Base-by-base conservation (phyloP, 202 grass and related monocot species). In the Hordeum pubiflorum region DNA sequence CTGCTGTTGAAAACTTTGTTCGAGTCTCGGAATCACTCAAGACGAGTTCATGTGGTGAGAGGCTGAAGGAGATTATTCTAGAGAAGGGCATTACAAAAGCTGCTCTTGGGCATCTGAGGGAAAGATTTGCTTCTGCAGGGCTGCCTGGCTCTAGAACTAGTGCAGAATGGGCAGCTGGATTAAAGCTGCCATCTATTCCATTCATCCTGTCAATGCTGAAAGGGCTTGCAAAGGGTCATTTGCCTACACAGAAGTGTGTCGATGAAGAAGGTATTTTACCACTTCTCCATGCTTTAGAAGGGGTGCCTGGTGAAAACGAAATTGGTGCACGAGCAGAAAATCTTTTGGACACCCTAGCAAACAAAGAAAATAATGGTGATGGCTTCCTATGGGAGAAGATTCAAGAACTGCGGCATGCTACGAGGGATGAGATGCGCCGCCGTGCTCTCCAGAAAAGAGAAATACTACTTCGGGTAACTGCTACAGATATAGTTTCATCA, bases 281-380 rank as follows among this genome's bases (percentile, higher is more conserved):
- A 38, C 85, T 98, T 23, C 85, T 98, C 56, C 95, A 98, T 63
- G 88, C 95, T 88, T 89, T 98, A 66, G 95, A 98, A 82, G 84
- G 95, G 27, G 95, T 94, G 40, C 66, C 93, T 62, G 92, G 95
- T 70, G 95, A 98, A 81, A 94, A 98, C 65, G 95, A 98, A 76
- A 98, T 94, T 78, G 92, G 92, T 72, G 92, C 90, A 74, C 92
- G 93, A 89, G 95, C 95, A 58, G 95, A 98, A 82, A 98, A 98
- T 84, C 86, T 98, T 84, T 83, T 98, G 75, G 95, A 98, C 80
- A 93, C 95, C 3, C 84, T 98, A 62, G 95, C 95, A 18, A 94
- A 98, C 85, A 98, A 91, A 84, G 95, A 98, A 86, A 89, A 89
- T 74, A 93, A 94, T 71, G 92, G 95, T 26, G 90, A 98, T 80